phyloP scores from a whole-genome alignment of 495 filamentous ascomycete genomes.

The Lasiosphaeris hirsuta region DNA sequence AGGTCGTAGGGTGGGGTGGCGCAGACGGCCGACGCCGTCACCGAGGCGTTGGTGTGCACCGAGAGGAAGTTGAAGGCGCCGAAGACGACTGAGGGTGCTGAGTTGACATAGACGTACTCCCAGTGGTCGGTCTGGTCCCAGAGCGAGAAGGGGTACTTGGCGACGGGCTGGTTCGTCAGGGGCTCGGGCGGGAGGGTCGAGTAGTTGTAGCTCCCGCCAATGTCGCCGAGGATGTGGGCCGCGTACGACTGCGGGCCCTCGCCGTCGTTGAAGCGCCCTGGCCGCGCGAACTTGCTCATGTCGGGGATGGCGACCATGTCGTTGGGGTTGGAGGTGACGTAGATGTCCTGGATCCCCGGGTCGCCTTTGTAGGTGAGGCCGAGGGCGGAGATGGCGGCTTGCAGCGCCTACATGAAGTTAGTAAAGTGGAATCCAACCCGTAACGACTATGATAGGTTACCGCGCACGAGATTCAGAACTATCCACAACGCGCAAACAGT shows the following conservation, averaged over 20 bases:
- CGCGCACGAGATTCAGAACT: neutral
- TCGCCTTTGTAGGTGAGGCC: neutral
- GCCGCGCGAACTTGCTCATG: constrained; percentile 1
- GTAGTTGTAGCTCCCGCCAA: neutral
- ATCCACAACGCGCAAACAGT: neutral
- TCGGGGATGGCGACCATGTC: neutral
- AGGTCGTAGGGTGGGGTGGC: neutral
- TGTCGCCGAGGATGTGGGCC: constrained; percentile 2
- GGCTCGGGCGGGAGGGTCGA: neutral
- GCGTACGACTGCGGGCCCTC: neutral
- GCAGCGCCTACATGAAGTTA: neutral
- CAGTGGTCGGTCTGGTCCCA: neutral
- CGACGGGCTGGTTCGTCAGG: neutral
- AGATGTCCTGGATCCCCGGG: neutral
- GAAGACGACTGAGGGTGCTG: neutral
- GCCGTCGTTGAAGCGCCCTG: neutral
- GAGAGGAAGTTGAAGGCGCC: constrained; percentile 3
- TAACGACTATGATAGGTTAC: neutral
- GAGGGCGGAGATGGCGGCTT: neutral
- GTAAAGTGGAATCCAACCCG: neutral
- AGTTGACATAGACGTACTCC: neutral
- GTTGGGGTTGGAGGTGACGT: neutral
- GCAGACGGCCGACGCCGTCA: neutral
- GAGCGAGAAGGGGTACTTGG: neutral
- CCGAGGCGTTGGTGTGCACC: neutral